Conservation (phyloP, 1,284 basidiomycete species). For the Abortiporus biennis region DNA sequence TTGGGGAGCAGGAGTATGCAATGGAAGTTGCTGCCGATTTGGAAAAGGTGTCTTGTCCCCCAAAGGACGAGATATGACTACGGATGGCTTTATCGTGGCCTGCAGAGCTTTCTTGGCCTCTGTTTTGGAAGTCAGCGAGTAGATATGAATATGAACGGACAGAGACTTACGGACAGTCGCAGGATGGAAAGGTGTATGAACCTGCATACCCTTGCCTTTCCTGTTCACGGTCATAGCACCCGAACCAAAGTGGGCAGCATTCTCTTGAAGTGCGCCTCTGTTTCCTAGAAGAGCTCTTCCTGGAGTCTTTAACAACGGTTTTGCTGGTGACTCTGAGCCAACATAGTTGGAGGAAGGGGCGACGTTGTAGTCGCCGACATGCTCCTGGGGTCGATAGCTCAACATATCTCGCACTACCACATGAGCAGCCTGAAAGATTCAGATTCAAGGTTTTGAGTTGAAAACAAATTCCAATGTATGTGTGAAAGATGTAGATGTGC, state of each 20-base stretch:
- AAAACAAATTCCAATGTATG: too few relatives aligned
- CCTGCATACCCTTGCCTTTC: slow-evolving; percentile 32
- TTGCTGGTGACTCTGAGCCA: slow-evolving; percentile 45
- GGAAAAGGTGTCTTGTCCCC: slow-evolving; percentile 49
- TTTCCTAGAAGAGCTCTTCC: slow-evolving; percentile 33
- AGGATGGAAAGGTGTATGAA: slow-evolving; percentile 29
- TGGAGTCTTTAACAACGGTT: slow-evolving; percentile 41
- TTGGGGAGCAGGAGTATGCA: slow-evolving; percentile 24
- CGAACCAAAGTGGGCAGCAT: slow-evolving; percentile 31
- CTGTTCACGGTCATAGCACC: slow-evolving; percentile 32
- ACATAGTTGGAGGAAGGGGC: slow-evolving; percentile 19
- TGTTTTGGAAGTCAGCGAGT: background rate
- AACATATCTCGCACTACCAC: too few relatives aligned
- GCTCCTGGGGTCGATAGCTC: too few relatives aligned
- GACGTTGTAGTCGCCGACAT: too few relatives aligned
- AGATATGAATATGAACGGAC: background rate
- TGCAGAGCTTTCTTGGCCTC: slow-evolving; percentile 18
- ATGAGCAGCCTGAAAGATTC: too few relatives aligned
- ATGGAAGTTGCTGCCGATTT: slow-evolving; percentile 38
- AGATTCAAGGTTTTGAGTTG: too few relatives aligned
- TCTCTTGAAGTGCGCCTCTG: slow-evolving; percentile 44
- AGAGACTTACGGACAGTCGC: slow-evolving; percentile 16
- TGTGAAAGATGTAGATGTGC: too few relatives aligned
- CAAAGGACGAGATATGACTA: slow-evolving; percentile 37
- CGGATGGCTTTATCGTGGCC: slow-evolving; percentile 15